Evolutionary conservation across 2,329 filamentous ascomycete species (phyloP), one percentile per base, ranked within the genome.

Genomic region (Pseudocercospora ulei): DNA sequence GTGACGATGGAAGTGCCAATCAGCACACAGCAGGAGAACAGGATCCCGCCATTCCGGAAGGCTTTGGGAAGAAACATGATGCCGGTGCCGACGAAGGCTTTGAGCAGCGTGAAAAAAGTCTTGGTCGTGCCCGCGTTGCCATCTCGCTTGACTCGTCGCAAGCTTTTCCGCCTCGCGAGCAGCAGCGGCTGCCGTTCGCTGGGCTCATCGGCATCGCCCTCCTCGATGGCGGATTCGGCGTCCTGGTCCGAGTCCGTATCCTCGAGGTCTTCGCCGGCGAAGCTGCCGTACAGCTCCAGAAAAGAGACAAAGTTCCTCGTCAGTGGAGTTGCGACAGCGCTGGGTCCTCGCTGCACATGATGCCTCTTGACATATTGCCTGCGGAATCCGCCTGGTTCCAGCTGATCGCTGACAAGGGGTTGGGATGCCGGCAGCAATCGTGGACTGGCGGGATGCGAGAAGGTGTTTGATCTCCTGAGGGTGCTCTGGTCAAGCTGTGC

Each of bases 51-150:
- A 48, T 86, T 86, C 54, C 75, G 75, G 62, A 85, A 86, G 0
- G 81, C 81, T 56, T 83, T 85, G 30, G 81, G 81, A 28, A 86
- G 59, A 55, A 86, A 86, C 76, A 86, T 83, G 58, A 86, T 85
- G 44, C 81, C 81, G 0, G 81, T 86, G 31, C 81, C 81, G 37
- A 86, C 73, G 52, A 86, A 86, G 1, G 81, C 80, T 59, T 86
- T 86, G 35, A 86, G 65, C 6, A 85, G 66, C 0, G 80, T 86
- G 58, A 85, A 84, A 61, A 86, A 86, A 0, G 81, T 78, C 63
- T 82, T 81, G 24, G 71, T 62, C n/a, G 73, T 78, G 36, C 72
- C 71, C 1, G 81, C 78, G 52, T 81, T 76, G 12, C 77, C 78
- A 22, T 71, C 65, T 44, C 59, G 65, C 34, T 51, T 52, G 14